Evolutionary conservation across 2,329 filamentous ascomycete genomes (phyloP).

Genomic region (Neurospora sp.): DNA sequence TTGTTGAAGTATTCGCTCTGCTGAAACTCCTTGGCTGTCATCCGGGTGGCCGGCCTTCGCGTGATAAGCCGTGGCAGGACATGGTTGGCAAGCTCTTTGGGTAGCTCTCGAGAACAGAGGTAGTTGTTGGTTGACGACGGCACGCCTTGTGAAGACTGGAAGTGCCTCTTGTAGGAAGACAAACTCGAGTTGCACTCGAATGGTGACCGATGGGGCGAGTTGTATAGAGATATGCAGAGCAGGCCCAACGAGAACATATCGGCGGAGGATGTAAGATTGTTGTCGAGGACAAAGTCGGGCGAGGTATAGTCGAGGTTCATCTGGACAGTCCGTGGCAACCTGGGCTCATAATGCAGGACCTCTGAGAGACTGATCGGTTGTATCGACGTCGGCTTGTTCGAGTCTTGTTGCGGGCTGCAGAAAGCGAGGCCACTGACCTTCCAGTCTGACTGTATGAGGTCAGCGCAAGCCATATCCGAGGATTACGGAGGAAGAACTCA

Average conservation of each 20-base stretch:
- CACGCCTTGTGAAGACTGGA: conserved; percentile 67
- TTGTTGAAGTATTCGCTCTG: conserved; percentile 96
- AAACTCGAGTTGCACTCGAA: conserved; percentile 72
- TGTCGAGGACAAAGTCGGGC: conserved; percentile 89
- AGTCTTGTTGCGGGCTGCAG: conserved; percentile 69
- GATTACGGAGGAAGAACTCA: conserved; percentile 24
- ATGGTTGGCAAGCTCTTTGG: conserved; percentile 63
- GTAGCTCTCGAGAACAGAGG: conserved; percentile 67
- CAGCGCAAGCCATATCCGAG: conserved; percentile 12
- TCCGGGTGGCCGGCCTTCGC: conserved; percentile 72
- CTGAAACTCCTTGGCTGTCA: conserved; percentile 86
- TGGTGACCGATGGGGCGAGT: conserved; percentile 84
- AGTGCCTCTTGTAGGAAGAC: conserved; percentile 76
- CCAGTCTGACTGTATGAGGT: conserved; percentile 69
- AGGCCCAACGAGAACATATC: conserved; percentile 94
- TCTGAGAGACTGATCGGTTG: conserved; percentile 75
- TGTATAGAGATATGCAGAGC: conserved; percentile 82
- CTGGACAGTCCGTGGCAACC: conserved; percentile 74
- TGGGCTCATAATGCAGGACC: conserved; percentile 73
- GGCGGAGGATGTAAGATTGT: conserved; percentile 70
- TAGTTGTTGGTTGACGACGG: conserved; percentile 79
- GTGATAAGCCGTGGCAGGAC: conserved; percentile 83
- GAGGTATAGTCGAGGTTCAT: conserved; percentile 89
- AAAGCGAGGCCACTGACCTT: conserved; percentile 95
- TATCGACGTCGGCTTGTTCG: conserved; percentile 64